Evolutionary conservation across 805 yeast genomes (phyloP).

Genomic region (Candida jianshihensis): DNA sequence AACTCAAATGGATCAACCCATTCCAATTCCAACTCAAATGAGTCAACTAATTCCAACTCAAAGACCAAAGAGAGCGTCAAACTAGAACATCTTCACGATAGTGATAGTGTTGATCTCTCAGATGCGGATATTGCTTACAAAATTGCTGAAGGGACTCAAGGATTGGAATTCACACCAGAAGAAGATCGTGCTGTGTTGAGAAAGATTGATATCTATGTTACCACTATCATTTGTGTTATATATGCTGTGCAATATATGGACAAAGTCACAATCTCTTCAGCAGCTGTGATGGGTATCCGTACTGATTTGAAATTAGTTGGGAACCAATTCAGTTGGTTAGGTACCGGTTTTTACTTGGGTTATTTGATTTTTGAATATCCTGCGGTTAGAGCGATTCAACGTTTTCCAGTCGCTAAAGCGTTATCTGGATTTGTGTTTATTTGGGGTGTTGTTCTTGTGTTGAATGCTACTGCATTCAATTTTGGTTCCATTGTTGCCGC

Average conservation of each 20-base stretch:
- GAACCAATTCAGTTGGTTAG: constrained; percentile 43
- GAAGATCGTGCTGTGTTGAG: constrained; percentile 30
- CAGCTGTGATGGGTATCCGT: constrained; percentile 46
- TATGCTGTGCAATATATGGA: constrained; percentile 56
- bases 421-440: constrained; percentile 40
- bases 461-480: constrained; percentile 39
- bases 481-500: constrained; percentile 34
- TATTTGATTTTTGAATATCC: constrained; percentile 53
- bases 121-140: too few relatives aligned
- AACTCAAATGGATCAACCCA: too few relatives aligned
- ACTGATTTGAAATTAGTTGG: constrained; percentile 39
- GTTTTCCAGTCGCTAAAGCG: constrained; percentile 49
- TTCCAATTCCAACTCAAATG: too few relatives aligned
- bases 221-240: constrained; percentile 43
- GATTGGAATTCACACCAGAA: constrained; percentile 24
- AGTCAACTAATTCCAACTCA: too few relatives aligned
- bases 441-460: constrained; percentile 58
- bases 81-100: too few relatives aligned
- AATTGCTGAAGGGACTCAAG: too few relatives aligned
- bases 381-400: constrained; percentile 40
- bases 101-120: too few relatives aligned
- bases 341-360: constrained; percentile 60
- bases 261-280: constrained; percentile 44
- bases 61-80: too few relatives aligned
- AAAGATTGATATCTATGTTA: constrained; percentile 44